These are phyloP conservation scores for Proliferodiscus dingleyae DNA, from an alignment of 2,329 filamentous ascomycete species.

Conservation along the genomic window DNA sequence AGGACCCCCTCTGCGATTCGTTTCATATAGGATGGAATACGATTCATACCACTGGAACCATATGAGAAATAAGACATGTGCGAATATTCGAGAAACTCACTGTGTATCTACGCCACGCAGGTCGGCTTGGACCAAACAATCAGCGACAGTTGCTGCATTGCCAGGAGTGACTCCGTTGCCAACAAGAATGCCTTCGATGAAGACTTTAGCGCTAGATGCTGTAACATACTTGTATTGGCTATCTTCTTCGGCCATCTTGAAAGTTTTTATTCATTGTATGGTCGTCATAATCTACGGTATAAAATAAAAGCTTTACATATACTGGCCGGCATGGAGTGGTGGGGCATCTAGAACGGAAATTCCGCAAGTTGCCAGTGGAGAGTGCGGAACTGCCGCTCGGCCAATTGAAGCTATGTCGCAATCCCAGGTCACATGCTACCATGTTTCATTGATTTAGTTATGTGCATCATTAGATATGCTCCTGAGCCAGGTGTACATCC, in stretches of 20 bases:
- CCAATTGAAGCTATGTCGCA: not conserved
- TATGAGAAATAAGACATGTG: not conserved
- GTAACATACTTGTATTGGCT: not conserved
- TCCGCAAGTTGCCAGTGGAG: not conserved
- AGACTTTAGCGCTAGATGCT: constrained; percentile 23
- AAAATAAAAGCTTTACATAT: too few species aligned
- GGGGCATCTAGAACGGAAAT: not conserved
- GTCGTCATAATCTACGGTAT: too few species aligned
- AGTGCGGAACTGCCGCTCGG: not conserved
- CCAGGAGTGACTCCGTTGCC: constrained; percentile 55
- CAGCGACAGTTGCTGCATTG: constrained; percentile 60
- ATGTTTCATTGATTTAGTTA: not conserved
- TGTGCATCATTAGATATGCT: too few species aligned
- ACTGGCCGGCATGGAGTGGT: too few species aligned
- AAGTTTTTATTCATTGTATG: not conserved
- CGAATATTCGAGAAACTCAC: not conserved
- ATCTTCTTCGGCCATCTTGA: constrained; percentile 1
- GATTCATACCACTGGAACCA: constrained; percentile 54
- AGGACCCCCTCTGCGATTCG: constrained; percentile 67
- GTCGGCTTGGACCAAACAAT: constrained; percentile 67
- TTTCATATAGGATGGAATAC: constrained; percentile 72
- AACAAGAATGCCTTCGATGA: constrained; percentile 50
- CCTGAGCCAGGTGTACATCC: too few species aligned
- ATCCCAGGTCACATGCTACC: not conserved
- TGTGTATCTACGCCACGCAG: constrained; percentile 77